phyloP scores from a whole-genome alignment of 1,284 basidiomycete species.

The Ceraceosorus guamensis region DNA sequence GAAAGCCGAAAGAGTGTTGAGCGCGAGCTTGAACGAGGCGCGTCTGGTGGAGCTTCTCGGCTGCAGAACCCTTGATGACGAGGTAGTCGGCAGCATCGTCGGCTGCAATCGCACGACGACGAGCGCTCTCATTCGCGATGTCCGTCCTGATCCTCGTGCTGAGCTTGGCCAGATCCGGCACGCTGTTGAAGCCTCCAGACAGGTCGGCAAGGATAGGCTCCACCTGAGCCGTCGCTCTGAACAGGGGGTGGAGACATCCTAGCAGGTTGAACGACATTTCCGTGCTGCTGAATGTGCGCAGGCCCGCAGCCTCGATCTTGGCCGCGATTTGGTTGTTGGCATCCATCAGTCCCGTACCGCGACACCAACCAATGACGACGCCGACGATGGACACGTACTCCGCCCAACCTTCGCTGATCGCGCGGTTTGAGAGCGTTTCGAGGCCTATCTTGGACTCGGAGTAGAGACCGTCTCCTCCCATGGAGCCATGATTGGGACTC shows the following conservation, averaged over 20 bases:
- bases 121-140: conserved; percentile 71
- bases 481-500: conserved; percentile 94
- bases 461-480: conserved; percentile 95
- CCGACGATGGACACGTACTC: conserved; percentile 96
- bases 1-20: conserved; percentile 95
- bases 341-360: conserved; percentile 92
- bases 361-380: conserved; percentile 83
- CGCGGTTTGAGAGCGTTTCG: conserved; percentile 94
- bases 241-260: conserved; percentile 92
- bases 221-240: conserved; percentile 99
- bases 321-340: conserved; percentile 91
- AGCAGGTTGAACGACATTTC: conserved; percentile 99
- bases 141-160: conserved; percentile 61
- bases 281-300: conserved; percentile 95
- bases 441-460: conserved; percentile 97
- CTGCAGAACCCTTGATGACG: conserved; percentile 78
- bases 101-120: conserved; percentile 82
- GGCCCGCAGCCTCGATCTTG: conserved; percentile 84
- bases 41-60: conserved; percentile 85
- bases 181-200: conserved; percentile 61
- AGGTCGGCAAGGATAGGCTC: conserved; percentile 94
- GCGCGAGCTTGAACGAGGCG: conserved; percentile 88
- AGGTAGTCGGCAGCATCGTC: conserved; percentile 95
- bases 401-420: conserved; percentile 90
- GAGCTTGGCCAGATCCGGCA: conserved; percentile 38